Evolutionary conservation across 108 stramenopile genomes (phyloP), one percentile per base, ranked within the genome.

Genomic region (Cylindrotheca closterium): DNA sequence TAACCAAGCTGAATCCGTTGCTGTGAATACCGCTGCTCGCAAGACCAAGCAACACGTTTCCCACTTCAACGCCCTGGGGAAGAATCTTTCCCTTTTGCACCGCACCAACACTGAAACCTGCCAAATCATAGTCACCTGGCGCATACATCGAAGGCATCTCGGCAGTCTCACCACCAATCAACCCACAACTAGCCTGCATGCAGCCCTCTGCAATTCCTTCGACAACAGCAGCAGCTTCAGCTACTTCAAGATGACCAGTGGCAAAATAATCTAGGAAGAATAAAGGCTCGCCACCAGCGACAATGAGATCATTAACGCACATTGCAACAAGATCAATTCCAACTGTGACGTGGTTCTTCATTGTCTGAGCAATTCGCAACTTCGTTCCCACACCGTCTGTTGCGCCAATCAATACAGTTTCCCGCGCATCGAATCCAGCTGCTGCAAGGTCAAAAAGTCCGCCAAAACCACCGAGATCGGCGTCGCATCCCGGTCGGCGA

Each of bases 331-430:
- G 83, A 82, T 98, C 96, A 55, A 98, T 81, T 24, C 98, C 98
- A 60, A 98, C 90, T 15, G 85, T 78, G 53, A 86, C 72, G 67
- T 92, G 92, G 34, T 90, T 90, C 74, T 81, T 82, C 21, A 82
- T 88, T 37, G 75, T 61, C 57, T 93, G 93, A 10, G 95, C 95
- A 61, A 96, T 89, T 47, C 90, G 77, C 7, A 99, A 88, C 74
- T 99, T 99, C 47, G 98, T 99, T n/a, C 98, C 98, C 32, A 99
- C 98, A 47, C 98, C 98, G 79, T 99, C 98, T 12, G 98, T 97
- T 2, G 96, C 98, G 50, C 94, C 92, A 60, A 99, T 96, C 32
- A 99, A 79, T 33, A 99, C 87, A 23, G 96, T 96, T 58, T 97
- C 92, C 33, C 76, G 77, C 12, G 86, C 77, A 30, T 85, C 80